Conservation (phyloP, 192 early-diverging fungal genomes). For the Funneliformis geosporum region DNA sequence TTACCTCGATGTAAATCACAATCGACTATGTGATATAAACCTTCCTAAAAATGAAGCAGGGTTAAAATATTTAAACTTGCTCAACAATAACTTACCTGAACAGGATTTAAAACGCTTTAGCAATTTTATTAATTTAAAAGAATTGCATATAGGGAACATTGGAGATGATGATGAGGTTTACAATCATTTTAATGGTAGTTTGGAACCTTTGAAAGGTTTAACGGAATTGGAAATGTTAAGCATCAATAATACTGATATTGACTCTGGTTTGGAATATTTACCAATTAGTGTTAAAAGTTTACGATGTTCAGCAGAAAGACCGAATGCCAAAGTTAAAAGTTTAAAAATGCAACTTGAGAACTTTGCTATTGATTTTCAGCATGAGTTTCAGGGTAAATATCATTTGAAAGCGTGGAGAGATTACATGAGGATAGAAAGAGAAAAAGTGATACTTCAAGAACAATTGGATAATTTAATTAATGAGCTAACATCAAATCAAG, state of each 20-base stretch:
- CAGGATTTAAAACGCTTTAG: background rate
- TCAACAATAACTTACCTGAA: background rate
- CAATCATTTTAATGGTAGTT: conserved; percentile 7
- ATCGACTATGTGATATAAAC: background rate
- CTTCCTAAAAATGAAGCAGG: background rate
- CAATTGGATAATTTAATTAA: no score
- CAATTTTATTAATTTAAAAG: background rate
- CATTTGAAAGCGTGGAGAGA: no score
- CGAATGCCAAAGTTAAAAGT: no score
- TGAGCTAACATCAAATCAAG: no score
- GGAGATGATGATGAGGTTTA: background rate
- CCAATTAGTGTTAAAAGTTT: background rate
- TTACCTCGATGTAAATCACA: background rate
- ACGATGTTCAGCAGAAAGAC: background rate
- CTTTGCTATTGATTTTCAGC: no score
- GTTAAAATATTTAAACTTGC: background rate
- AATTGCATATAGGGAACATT: background rate
- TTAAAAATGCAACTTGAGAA: no score
- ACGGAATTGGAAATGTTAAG: background rate
- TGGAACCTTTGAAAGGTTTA: background rate
- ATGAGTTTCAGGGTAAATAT: no score
- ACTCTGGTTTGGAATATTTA: background rate
- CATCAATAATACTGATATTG: conserved; percentile 6
- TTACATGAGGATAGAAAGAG: no score
- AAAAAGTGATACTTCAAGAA: no score